Evolutionary conservation across 495 filamentous ascomycete genomes (phyloP).

Genomic region (Aspergillus bridgeri): DNA sequence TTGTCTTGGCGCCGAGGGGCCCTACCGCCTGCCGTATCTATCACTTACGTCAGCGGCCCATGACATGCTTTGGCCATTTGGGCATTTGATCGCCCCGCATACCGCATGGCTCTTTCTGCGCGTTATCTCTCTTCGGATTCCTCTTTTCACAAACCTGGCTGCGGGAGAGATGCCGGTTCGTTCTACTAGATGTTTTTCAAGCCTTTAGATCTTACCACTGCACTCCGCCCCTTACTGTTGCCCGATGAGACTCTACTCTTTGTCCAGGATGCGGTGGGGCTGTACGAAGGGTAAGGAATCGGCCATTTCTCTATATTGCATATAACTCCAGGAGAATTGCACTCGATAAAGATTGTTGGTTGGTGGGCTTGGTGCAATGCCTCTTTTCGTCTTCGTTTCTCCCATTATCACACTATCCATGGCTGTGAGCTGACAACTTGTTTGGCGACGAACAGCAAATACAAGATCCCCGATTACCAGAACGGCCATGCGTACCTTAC

Average conservation of each 20-base stretch:
- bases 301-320: not conserved
- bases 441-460: conserved; percentile 62
- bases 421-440: not conserved
- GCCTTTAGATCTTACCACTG: conserved; percentile 89
- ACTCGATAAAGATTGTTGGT: not conserved
- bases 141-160: conserved; percentile 1
- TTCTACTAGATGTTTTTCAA: conserved; percentile 87
- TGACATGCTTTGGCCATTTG: too few relatives aligned
- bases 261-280: conserved; percentile 92
- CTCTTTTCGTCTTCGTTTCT: not conserved
- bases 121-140: not conserved
- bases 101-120: not conserved
- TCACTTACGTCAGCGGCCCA: conserved; percentile 12
- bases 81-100: not conserved
- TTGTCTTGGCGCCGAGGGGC: conserved; percentile 3
- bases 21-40: conserved; percentile 5
- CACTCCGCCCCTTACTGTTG: conserved; percentile 82
- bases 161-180: conserved; percentile 38
- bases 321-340: not conserved
- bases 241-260: conserved; percentile 90
- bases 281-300: conserved; percentile 87
- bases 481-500: conserved; percentile 96
- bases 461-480: conserved; percentile 90
- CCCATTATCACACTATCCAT: not conserved
- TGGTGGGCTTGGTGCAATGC: not conserved